Evolutionary conservation across 148 eudicot species (phyloP).

Genomic region (Chenopodium suecicum): DNA sequence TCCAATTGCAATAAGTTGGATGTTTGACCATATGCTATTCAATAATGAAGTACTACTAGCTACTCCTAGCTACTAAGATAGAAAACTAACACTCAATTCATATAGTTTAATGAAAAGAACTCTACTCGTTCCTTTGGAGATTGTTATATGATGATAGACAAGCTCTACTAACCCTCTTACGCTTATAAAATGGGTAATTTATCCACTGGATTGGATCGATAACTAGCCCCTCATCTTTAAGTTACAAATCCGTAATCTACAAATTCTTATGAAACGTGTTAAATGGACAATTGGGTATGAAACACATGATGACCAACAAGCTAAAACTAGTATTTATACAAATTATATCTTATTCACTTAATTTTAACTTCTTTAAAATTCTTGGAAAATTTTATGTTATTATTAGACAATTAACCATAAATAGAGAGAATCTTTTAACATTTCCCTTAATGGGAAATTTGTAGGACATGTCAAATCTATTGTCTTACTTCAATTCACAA

Average conservation of each 20-base stretch:
- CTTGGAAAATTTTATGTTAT: not conserved
- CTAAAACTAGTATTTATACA: too few species aligned
- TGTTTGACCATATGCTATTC: slow-evolving; percentile 24
- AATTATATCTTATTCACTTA: too few species aligned
- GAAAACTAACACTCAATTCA: not conserved
- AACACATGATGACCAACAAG: too few species aligned
- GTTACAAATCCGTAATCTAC: too few species aligned
- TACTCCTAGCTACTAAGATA: not conserved
- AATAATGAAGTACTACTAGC: not conserved
- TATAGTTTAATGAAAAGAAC: too few species aligned
- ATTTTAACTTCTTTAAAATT: too few species aligned
- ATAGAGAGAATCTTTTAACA: slow-evolving; percentile 11
- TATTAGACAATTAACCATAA: not conserved
- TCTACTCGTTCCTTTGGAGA: not conserved
- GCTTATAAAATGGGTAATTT: too few species aligned
- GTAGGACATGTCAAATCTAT: slow-evolving; percentile 26
- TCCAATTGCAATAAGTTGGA: slow-evolving; percentile 15
- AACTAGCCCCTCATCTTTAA: too few species aligned
- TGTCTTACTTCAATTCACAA: slow-evolving; percentile 11
- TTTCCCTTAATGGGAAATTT: slow-evolving; percentile 17
- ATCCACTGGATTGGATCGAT: too few species aligned
- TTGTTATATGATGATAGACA: not conserved
- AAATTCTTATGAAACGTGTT: too few species aligned
- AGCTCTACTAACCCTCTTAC: too few species aligned
- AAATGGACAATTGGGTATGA: too few species aligned